A percentile compares a stretch with the other conserved stretches of the same genome.
These are phyloP conservation scores for Globisporangium polare DNA, from an alignment of 352 stramenopile species.

Conservation along the genomic window DNA sequence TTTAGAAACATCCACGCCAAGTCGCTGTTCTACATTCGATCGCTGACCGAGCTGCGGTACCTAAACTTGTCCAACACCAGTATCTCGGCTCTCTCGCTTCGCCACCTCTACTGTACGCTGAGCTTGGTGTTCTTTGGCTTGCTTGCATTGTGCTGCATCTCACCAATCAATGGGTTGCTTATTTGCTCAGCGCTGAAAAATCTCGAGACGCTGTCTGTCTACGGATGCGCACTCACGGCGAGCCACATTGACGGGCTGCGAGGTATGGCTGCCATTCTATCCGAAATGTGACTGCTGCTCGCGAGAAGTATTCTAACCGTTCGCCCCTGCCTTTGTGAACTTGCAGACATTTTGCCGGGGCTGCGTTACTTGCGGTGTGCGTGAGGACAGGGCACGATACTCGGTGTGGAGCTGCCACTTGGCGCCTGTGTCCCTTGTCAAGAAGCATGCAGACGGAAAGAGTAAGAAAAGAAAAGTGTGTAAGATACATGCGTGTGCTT, in stretches of 20 bases:
- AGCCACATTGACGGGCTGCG: slow-evolving; percentile 50
- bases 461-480: background rate
- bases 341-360: slow-evolving; percentile 44
- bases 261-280: slow-evolving; percentile 20
- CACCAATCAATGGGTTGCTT: background rate
- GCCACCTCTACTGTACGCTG: slow-evolving; percentile 60
- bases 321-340: background rate
- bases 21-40: slow-evolving; percentile 53
- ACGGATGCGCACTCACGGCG: slow-evolving; percentile 43
- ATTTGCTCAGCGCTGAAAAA: slow-evolving; percentile 42
- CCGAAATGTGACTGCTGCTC: background rate
- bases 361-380: slow-evolving; percentile 43
- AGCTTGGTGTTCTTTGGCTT: background rate
- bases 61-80: slow-evolving; percentile 79
- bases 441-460: background rate
- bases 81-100: slow-evolving; percentile 61
- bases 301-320: background rate
- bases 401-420: background rate
- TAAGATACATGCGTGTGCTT: slow-evolving; percentile 3
- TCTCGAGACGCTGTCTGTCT: slow-evolving; percentile 50
- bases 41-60: slow-evolving; percentile 50
- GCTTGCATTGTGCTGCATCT: background rate
- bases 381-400: slow-evolving; percentile 14
- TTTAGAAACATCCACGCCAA: slow-evolving; percentile 72
- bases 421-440: background rate